Evolutionary conservation across 768 basidiomycete genomes (phyloP).

Genomic region (Boletus sp.): DNA sequence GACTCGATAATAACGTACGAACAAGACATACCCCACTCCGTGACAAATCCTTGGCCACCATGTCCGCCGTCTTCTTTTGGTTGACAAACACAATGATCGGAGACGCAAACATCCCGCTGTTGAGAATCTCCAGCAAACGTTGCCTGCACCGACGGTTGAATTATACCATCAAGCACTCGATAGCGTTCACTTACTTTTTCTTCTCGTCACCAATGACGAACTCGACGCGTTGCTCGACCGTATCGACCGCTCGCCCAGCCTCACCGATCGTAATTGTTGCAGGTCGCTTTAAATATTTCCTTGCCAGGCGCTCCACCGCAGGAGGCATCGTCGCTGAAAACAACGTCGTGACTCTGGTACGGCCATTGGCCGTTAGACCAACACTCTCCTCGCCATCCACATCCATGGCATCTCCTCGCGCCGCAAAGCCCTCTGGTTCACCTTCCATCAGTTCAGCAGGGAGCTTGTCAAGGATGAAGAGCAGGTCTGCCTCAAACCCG

Average conservation of each 20-base stretch:
- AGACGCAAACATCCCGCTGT: slow-evolving; percentile 74
- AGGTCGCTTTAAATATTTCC: slow-evolving; percentile 90
- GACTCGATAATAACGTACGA: background rate
- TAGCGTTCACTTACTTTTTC: slow-evolving; percentile 69
- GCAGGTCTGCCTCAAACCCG: slow-evolving; percentile 92
- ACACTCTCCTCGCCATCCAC: slow-evolving; percentile 66
- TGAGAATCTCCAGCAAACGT: slow-evolving; percentile 86
- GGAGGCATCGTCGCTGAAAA: slow-evolving; percentile 99
- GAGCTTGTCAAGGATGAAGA: slow-evolving; percentile 90
- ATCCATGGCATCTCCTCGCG: slow-evolving; percentile 61
- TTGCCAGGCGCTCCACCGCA: slow-evolving; percentile 90
- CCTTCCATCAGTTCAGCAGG: slow-evolving; percentile 87
- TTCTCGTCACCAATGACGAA: slow-evolving; percentile 92
- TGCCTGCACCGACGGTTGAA: slow-evolving; percentile 46
- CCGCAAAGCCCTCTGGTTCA: slow-evolving; percentile 39
- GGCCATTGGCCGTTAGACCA: slow-evolving; percentile 47
- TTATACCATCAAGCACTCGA: background rate
- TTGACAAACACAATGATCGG: slow-evolving; percentile 99
- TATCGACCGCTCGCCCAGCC: slow-evolving; percentile 96
- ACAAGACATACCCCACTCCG: slow-evolving; percentile 73
- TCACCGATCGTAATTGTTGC: slow-evolving; percentile 98
- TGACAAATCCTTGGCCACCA: slow-evolving; percentile 92
- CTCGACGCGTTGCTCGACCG: slow-evolving; percentile 94
- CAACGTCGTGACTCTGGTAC: slow-evolving; percentile 89
- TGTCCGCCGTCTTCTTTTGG: slow-evolving; percentile 98